These are phyloP conservation scores for Lodderomyces orthopsilosis DNA, from an alignment of 1,139 yeast species.

Conservation along the genomic window DNA sequence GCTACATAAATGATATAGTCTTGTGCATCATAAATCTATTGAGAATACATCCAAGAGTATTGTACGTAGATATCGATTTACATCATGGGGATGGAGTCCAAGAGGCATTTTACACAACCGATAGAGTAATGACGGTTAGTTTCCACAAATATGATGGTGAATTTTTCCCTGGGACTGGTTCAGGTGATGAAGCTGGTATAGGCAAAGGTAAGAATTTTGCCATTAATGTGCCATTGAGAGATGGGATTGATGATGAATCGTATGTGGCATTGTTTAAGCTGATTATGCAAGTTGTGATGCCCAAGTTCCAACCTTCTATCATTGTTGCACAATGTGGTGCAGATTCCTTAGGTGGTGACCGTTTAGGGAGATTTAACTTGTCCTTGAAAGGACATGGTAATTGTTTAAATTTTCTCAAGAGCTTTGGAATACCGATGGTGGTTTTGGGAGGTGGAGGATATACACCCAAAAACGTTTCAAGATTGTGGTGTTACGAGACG, in stretches of 20 bases:
- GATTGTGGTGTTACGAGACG: slow-evolving; percentile 95
- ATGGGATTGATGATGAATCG: slow-evolving; percentile 94
- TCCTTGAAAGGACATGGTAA: slow-evolving; percentile 93
- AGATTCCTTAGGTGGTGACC: slow-evolving; percentile 89
- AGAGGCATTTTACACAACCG: slow-evolving; percentile 94
- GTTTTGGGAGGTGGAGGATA: slow-evolving; percentile 98
- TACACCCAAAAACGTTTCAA: slow-evolving; percentile 90
- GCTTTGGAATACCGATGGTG: slow-evolving; percentile 84
- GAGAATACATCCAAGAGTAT: slow-evolving; percentile 84
- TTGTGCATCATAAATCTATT: slow-evolving; percentile 78
- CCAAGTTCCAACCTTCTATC: slow-evolving; percentile 83
- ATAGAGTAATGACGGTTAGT: slow-evolving; percentile 91
- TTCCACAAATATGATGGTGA: slow-evolving; percentile 95
- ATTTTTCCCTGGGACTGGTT: slow-evolving; percentile 96
- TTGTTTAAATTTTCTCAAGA: slow-evolving; percentile 81
- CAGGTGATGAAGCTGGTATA: slow-evolving; percentile 80
- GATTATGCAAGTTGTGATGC: slow-evolving; percentile 82
- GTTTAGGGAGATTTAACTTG: slow-evolving; percentile 89
- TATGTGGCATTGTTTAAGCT: slow-evolving; percentile 76
- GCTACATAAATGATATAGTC: slow-evolving; percentile 93
- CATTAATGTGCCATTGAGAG: slow-evolving; percentile 88
- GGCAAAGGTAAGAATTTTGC: slow-evolving; percentile 86
- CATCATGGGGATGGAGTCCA: slow-evolving; percentile 99
- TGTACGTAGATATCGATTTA: slow-evolving; percentile 91
- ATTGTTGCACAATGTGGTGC: slow-evolving; percentile 97